These are phyloP conservation scores for Suillus ampliporus DNA, from an alignment of 768 basidiomycete genomes.

Conservation along the genomic window DNA sequence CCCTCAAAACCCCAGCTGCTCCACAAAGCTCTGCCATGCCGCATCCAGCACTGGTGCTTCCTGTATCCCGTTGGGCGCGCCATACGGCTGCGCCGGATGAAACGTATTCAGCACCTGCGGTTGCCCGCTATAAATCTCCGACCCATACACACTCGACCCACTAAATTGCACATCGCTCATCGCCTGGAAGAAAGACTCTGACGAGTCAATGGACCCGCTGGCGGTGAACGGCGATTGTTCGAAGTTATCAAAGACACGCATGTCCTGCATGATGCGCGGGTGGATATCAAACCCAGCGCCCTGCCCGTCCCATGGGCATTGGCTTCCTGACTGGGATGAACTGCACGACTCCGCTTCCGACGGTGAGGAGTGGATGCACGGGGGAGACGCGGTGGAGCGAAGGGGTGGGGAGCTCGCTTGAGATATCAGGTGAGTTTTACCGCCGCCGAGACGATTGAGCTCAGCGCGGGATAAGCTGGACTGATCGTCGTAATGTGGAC, in stretches of 20 bases:
- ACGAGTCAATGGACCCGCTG: slow-evolving; percentile 34
- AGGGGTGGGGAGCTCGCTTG: neutral
- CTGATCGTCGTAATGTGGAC: slow-evolving; percentile 28
- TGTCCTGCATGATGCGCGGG: slow-evolving; percentile 55
- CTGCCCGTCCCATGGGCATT: slow-evolving; percentile 11
- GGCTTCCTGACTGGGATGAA: slow-evolving; percentile 14
- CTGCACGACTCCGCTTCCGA: slow-evolving; percentile 19
- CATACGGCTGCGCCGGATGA: slow-evolving; percentile 21
- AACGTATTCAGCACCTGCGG: slow-evolving; percentile 23
- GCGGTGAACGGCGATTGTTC: slow-evolving; percentile 25
- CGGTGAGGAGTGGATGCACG: slow-evolving; percentile 18
- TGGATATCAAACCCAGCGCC: slow-evolving; percentile 24
- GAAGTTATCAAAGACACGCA: slow-evolving; percentile 49
- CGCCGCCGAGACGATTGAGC: slow-evolving; percentile 57
- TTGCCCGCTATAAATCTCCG: slow-evolving; percentile 18
- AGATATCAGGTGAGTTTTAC: slow-evolving; percentile 54
- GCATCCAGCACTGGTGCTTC: slow-evolving; percentile 54
- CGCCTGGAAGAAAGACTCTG: slow-evolving; percentile 32
- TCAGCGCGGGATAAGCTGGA: slow-evolving; percentile 46
- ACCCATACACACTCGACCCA: slow-evolving; percentile 22
- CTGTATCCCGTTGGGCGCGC: slow-evolving; percentile 11
- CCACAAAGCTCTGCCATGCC: slow-evolving; percentile 70
- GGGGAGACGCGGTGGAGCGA: slow-evolving; percentile 11
- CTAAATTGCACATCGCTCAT: slow-evolving; percentile 39
- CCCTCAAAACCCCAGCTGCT: slow-evolving; percentile 63